Evolutionary conservation across 2,329 filamentous ascomycete genomes (phyloP).

Genomic region (Diaporthe eres): DNA sequence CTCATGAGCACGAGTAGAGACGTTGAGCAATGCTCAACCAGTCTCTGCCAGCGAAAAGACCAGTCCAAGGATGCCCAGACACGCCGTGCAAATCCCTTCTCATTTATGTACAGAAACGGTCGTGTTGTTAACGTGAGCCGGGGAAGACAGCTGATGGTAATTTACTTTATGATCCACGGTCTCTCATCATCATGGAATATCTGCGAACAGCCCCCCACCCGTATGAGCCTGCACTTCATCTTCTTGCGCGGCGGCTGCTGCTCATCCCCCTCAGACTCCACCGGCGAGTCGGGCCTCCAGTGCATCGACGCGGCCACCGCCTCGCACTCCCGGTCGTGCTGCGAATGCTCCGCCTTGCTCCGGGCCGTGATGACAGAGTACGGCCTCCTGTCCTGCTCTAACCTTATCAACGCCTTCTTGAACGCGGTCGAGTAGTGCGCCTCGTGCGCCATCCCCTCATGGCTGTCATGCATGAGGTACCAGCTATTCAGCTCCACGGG

Average conservation of each 20-base stretch:
- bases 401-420: background rate
- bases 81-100: no score
- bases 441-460: background rate
- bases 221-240: background rate
- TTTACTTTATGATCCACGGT: background rate
- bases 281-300: background rate
- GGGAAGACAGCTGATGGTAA: background rate
- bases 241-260: background rate
- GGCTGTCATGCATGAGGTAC: accelerated
- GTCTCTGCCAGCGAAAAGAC: no score
- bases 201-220: background rate
- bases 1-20: no score
- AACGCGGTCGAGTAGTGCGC: background rate
- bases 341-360: background rate
- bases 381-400: background rate
- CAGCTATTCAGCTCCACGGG: background rate
- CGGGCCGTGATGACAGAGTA: background rate
- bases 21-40: no score
- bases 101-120: background rate
- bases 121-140: background rate
- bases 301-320: background rate
- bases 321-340: background rate
- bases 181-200: background rate
- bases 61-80: no score
- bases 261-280: background rate